Evolutionary conservation across 225 moss, liverwort and hornwort species (phyloP), one percentile per base, ranked within the genome.

Genomic region (Anthoceros angustus): DNA sequence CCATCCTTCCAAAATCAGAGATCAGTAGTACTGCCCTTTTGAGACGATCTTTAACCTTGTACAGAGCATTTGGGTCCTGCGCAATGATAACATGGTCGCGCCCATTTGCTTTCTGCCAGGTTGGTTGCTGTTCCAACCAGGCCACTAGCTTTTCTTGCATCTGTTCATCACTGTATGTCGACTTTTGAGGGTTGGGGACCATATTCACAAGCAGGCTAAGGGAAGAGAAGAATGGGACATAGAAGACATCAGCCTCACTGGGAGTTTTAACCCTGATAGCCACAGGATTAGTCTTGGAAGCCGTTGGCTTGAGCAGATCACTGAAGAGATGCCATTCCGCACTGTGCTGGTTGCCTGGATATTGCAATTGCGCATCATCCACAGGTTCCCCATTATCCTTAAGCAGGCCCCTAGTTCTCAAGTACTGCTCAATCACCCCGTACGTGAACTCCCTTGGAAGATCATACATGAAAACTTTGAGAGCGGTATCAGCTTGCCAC

Each of bases 271-370:
- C 55, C 55, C 55, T 55, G 5, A n/a, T 11, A 7, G 55, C 55
- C 55, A 55, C 14, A 55, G 55, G 55, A 15, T 55, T 20, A 18
- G 55, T 18, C 55, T 55, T 55, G 18, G 55, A 55, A 23, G 18
- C 18, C 23, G 55, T 23, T 5, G 55, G 55, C 55, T 18, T 55
- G n/a, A 55, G 14, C 18, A 55, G 55, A 55, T 55, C 55, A 15
- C 6, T 7, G n/a, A 55, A 55, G 15, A 55, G n/a, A 23, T 9
- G 23, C 55, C 55, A 55, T 15, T 55, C 55, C 23, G 55, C 55
- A 55, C 55, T 55, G 55, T 55, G 55, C 55, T 55, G 55, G n/a
- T 55, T 55, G 55, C 55, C 55, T 20, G 55, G 55, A 55, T 55
- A 55, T 15, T 55, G 55, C 55, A 55, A 55, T 23, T 55, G 14